These are phyloP conservation scores for Begonia loranthoides DNA, from an alignment of 306 rosid genomes.

Conservation along the genomic window DNA sequence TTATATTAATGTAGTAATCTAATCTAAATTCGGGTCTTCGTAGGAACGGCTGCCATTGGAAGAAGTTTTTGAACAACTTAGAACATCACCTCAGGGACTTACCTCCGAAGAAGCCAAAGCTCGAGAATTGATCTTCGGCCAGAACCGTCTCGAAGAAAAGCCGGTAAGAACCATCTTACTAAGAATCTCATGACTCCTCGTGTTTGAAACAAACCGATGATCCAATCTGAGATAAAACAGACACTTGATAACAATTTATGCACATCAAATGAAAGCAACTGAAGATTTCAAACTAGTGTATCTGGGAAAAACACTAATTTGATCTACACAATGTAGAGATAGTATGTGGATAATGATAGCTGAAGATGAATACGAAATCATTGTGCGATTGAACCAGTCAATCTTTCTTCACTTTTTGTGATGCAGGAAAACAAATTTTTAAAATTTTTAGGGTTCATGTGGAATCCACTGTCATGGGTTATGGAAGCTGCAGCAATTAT, in stretches of 20 bases:
- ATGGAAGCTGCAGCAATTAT: constrained; percentile 21
- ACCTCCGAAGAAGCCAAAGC: constrained; percentile 69
- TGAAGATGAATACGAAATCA: no score
- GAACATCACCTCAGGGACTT: constrained; percentile 59
- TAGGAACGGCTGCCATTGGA: constrained; percentile 70
- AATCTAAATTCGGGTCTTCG: not conserved
- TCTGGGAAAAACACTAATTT: no score
- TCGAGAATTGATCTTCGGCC: constrained; percentile 55
- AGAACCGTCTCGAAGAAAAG: constrained; percentile 67
- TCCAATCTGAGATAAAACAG: not conserved
- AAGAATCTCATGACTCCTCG: not conserved
- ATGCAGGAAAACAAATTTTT: constrained; percentile 15
- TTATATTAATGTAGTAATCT: not conserved
- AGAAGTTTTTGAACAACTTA: constrained; percentile 63
- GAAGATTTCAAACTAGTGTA: no score
- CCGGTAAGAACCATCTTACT: constrained; percentile 22
- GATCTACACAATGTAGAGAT: no score
- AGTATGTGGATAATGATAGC: no score
- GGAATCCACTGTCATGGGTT: constrained; percentile 21
- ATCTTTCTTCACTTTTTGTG: not conserved
- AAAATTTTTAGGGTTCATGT: constrained; percentile 15
- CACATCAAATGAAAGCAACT: no score
- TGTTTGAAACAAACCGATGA: not conserved
- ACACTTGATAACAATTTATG: no score
- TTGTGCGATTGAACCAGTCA: no score